phyloP scores from a whole-genome alignment of 441 rosid genomes.

The Rhodomyrtus psidioides region DNA sequence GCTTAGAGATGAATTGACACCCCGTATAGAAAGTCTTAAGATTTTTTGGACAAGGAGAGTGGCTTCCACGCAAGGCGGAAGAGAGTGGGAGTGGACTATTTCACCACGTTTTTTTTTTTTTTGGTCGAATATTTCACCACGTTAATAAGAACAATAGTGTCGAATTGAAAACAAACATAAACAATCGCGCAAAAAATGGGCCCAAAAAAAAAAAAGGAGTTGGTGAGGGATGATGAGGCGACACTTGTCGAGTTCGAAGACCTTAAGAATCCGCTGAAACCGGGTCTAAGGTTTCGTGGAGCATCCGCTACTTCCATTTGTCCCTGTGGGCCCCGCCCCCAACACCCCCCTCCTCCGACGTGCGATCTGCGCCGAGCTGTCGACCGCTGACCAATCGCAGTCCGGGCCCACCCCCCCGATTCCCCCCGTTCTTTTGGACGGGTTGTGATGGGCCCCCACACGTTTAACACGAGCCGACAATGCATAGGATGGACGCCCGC shows the following conservation, averaged over 20 bases:
- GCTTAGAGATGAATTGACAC: fast-evolving
- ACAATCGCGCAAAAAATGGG: neutral
- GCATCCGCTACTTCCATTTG: conserved; percentile 14
- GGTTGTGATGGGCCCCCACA: neutral
- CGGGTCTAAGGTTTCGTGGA: conserved; percentile 25
- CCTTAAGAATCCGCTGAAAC: conserved; percentile 8
- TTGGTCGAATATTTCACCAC: neutral
- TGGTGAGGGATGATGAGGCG: neutral
- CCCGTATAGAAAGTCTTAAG: too few species aligned
- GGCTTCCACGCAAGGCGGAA: conserved; percentile 10
- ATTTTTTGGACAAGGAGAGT: neutral
- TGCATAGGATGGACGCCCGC: neutral
- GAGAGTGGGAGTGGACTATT: neutral
- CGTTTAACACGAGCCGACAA: neutral
- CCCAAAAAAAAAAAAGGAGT: fast-evolving
- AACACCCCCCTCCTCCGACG: neutral
- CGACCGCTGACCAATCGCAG: neutral
- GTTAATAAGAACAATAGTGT: neutral
- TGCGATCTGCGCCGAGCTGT: conserved; percentile 7
- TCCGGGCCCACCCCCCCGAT: neutral
- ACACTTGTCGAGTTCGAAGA: conserved; percentile 9
- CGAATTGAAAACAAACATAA: neutral
- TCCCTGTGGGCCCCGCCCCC: conserved; percentile 18
- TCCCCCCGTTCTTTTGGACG: neutral
- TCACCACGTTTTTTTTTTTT: neutral